Evolutionary conservation across 306 rosid genomes (phyloP).

Genomic region (Lagenaria siceraria): DNA sequence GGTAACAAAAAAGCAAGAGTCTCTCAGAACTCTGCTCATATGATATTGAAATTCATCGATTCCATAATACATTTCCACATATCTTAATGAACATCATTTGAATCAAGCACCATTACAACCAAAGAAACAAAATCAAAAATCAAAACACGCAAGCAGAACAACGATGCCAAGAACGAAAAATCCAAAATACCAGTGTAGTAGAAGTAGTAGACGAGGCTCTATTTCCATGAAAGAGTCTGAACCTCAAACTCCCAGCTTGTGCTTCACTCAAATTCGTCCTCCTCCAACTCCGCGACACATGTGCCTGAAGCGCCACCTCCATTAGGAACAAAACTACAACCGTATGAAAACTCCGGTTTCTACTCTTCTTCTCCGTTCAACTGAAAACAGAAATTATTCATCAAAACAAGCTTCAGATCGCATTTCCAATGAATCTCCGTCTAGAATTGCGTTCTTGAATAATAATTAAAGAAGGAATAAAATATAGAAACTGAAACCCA

Average conservation of each 20-base stretch:
- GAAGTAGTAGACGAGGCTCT: constrained; percentile 15
- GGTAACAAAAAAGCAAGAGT: neutral
- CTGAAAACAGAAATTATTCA: neutral
- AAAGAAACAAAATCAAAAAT: neutral
- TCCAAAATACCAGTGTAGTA: constrained; percentile 20
- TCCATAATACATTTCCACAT: neutral
- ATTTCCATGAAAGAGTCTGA: constrained; percentile 26
- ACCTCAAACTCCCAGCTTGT: constrained; percentile 23
- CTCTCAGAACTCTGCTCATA: neutral
- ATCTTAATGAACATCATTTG: neutral
- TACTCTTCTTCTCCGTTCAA: constrained; percentile 4
- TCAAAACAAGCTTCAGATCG: neutral
- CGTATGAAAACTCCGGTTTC: neutral
- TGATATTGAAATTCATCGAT: neutral
- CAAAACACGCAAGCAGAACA: neutral
- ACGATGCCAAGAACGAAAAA: neutral
- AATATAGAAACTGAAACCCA: neutral
- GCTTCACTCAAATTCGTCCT: constrained; percentile 21
- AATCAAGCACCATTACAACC: neutral
- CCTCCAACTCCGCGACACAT: constrained; percentile 24
- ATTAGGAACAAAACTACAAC: constrained; percentile 7
- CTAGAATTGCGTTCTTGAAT: constrained; percentile 1
- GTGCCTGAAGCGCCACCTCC: constrained; percentile 42
- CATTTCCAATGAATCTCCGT: constrained; percentile 12
- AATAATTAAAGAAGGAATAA: neutral